A percentile compares a stretch with the other conserved stretches of the same genome.
Evolutionary conservation across 371 early-diverging fungal species (phyloP).

Genomic region (Entomophthora muscae): DNA sequence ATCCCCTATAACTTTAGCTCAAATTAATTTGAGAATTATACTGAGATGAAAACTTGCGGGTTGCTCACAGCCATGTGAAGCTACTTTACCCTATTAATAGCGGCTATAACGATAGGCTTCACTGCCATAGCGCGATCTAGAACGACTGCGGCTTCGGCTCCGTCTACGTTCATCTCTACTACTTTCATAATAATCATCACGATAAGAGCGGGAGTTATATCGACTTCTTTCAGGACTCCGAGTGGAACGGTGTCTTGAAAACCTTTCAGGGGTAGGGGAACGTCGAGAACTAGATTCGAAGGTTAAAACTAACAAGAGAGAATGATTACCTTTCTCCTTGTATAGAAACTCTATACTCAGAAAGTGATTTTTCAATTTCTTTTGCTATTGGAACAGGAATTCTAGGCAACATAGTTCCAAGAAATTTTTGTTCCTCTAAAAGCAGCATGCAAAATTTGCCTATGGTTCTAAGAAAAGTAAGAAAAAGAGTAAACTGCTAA

Average conservation of each 20-base stretch:
- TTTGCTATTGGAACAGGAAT: conserved; percentile 71
- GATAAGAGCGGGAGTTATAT: not conserved
- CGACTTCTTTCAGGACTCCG: not conserved
- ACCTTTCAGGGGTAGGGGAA: not conserved
- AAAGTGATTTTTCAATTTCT: conserved; percentile 42
- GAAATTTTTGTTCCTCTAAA: conserved; percentile 45
- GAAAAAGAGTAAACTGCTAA: not conserved
- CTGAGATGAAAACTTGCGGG: too few species aligned
- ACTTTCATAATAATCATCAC: too few species aligned
- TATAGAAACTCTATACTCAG: conserved; percentile 8
- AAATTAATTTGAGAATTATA: too few species aligned
- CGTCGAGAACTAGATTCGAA: not conserved
- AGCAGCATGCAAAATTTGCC: conserved; percentile 44
- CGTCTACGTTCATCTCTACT: not conserved
- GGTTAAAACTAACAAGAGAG: not conserved
- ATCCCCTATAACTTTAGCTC: too few species aligned
- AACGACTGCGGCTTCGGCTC: not conserved
- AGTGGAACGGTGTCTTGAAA: not conserved
- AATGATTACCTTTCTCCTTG: not conserved
- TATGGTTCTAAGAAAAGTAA: conserved; percentile 32
- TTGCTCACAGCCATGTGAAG: too few species aligned
- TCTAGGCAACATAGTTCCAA: conserved; percentile 64
- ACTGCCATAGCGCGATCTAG: not conserved
- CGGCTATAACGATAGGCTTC: not conserved
- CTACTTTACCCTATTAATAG: too few species aligned